These are phyloP conservation scores for Teunomyces aglyptinius DNA, from an alignment of 805 yeast genomes.

Conservation along the genomic window DNA sequence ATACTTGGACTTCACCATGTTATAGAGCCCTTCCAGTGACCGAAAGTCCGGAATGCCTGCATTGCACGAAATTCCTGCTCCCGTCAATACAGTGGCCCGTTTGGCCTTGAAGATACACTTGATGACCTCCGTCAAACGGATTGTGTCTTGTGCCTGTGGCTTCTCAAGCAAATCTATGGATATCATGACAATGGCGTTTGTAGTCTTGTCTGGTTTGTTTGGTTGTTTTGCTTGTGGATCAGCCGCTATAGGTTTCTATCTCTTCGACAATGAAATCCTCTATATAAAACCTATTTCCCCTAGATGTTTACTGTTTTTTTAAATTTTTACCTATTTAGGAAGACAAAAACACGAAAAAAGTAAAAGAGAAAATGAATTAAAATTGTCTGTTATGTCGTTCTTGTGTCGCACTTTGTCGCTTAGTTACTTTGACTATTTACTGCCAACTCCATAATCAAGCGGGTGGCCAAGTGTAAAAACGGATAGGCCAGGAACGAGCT, in stretches of 20 bases:
- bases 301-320: conserved; percentile 5
- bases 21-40: conserved; percentile 79
- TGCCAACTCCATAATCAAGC: conserved; percentile 93
- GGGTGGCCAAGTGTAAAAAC: conserved; percentile 86
- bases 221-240: not conserved
- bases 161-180: conserved; percentile 10
- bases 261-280: conserved; percentile 1
- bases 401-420: conserved; percentile 4
- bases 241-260: not conserved
- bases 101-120: conserved; percentile 50
- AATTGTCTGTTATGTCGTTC: not conserved
- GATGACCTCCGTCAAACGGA: conserved; percentile 38
- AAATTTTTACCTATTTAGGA: conserved; percentile 11
- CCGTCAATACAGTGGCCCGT: conserved; percentile 71
- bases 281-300: conserved; percentile 1
- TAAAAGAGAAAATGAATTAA: not conserved
- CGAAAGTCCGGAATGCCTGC: conserved; percentile 98
- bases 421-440: conserved; percentile 74
- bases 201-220: not conserved
- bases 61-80: conserved; percentile 95
- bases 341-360: not conserved
- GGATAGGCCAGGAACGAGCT: conserved; percentile 95
- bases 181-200: conserved; percentile 7
- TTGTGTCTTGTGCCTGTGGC: conserved; percentile 14
- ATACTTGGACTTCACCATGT: conserved; percentile 60